A percentile compares a stretch with the other conserved stretches of the same genome.
phyloP scores from a whole-genome alignment of 768 basidiomycete species.

The Trametes cubensis region DNA sequence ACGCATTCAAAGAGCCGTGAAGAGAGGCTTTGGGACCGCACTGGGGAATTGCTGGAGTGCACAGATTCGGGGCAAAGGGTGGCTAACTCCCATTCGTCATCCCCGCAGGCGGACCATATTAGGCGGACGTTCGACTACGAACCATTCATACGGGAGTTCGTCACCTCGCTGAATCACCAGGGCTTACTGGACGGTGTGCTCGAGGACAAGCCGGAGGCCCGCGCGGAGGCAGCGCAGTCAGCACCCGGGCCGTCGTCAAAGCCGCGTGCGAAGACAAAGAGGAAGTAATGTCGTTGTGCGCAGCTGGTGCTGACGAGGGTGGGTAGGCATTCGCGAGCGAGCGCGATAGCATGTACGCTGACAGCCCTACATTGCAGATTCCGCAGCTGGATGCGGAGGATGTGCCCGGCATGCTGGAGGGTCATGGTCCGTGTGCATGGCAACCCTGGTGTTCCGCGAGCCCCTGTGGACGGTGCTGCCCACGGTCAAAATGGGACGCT shows the following conservation, averaged over 20 bases:
- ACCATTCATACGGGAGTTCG: conserved; percentile 55
- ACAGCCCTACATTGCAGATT: background rate
- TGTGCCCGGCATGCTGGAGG: conserved; percentile 1
- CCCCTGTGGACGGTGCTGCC: background rate
- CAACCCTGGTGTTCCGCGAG: background rate
- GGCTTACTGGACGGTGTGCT: conserved; percentile 50
- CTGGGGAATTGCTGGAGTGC: no score
- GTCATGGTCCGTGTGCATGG: conserved; percentile 4
- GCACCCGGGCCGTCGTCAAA: conserved; percentile 3
- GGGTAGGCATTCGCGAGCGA: background rate
- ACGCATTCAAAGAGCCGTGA: no score
- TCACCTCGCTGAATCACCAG: conserved; percentile 46
- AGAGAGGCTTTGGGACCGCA: no score
- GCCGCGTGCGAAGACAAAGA: conserved; percentile 4
- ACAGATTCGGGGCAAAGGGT: background rate
- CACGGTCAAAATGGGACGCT: conserved; percentile 6
- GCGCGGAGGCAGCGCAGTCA: background rate
- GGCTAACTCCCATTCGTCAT: background rate
- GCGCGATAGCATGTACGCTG: background rate
- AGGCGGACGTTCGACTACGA: conserved; percentile 67
- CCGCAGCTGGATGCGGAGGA: background rate
- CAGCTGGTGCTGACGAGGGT: background rate
- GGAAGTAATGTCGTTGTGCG: background rate
- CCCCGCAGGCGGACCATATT: conserved; percentile 52
- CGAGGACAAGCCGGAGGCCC: conserved; percentile 23